These are phyloP conservation scores for Syzygium aromaticum DNA, from an alignment of 345 rosid species.

Conservation along the genomic window DNA sequence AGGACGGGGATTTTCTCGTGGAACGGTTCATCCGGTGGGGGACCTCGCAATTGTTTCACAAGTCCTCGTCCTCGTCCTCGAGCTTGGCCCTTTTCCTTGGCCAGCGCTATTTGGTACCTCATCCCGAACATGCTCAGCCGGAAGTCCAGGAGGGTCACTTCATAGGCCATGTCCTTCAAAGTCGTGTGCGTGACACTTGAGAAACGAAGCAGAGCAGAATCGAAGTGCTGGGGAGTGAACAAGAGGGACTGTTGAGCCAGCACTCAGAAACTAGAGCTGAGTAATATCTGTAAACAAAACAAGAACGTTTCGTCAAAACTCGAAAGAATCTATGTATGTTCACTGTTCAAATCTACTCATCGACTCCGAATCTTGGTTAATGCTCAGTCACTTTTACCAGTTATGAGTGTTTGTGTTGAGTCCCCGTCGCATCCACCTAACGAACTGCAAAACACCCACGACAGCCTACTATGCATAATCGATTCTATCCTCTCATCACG, in stretches of 20 bases:
- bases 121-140: background rate
- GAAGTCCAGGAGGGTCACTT: background rate
- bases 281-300: background rate
- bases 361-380: background rate
- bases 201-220: background rate
- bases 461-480: background rate
- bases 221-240: background rate
- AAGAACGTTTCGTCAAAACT: background rate
- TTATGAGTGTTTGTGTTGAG: background rate
- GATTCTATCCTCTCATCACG: background rate
- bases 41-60: background rate
- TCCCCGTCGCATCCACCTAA: background rate
- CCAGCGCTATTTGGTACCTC: background rate
- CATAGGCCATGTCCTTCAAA: background rate
- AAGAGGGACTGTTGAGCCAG: background rate
- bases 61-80: background rate
- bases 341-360: background rate
- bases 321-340: background rate
- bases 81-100: background rate
- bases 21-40: background rate
- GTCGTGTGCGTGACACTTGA: background rate
- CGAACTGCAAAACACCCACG: background rate
- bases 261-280: background rate
- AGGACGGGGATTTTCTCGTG: background rate
- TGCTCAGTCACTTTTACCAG: background rate